Conservation (phyloP, 805 yeast species). For the Candida palmyrensis region DNA sequence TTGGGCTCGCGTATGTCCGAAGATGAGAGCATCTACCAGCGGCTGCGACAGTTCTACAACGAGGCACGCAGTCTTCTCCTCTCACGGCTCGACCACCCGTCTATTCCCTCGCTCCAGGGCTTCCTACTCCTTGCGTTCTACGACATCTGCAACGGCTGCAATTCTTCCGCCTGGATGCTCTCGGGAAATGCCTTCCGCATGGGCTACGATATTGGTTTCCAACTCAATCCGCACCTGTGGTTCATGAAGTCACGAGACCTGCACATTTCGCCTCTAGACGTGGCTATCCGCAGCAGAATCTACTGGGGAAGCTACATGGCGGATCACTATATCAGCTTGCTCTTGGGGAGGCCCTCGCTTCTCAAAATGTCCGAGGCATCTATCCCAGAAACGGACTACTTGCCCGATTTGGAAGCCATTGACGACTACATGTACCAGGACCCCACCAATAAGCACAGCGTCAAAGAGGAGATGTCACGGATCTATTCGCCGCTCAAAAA, state of each 20-base stretch:
- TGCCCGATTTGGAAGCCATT: slow-evolving; percentile 61
- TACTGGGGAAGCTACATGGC: slow-evolving; percentile 66
- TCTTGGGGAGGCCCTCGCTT: slow-evolving; percentile 55
- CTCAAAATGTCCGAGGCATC: slow-evolving; percentile 54
- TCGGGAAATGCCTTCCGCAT: slow-evolving; percentile 59
- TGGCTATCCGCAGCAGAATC: slow-evolving; percentile 53
- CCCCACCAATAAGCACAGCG: slow-evolving; percentile 12
- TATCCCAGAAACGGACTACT: slow-evolving; percentile 52
- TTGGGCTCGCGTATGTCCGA: slow-evolving; percentile 51
- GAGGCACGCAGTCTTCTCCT: slow-evolving; percentile 42
- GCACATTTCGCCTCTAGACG: slow-evolving; percentile 43
- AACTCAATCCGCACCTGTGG: slow-evolving; percentile 59
- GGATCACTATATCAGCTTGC: slow-evolving; percentile 56
- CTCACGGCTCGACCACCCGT: slow-evolving; percentile 37
- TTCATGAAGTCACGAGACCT: slow-evolving; percentile 36
- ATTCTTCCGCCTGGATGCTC: slow-evolving; percentile 59
- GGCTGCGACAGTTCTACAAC: slow-evolving; percentile 41
- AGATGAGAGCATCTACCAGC: slow-evolving; percentile 33
- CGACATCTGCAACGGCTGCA: slow-evolving; percentile 56
- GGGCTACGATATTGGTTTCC: slow-evolving; percentile 63
- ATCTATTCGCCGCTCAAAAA: slow-evolving; percentile 41
- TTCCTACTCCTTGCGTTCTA: slow-evolving; percentile 54
- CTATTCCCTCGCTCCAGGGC: slow-evolving; percentile 55
- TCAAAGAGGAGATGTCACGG: slow-evolving; percentile 20
- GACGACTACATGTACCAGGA: slow-evolving; percentile 46